A percentile compares a stretch with the other conserved stretches of the same genome.
phyloP scores from a whole-genome alignment of 306 rosid genomes.

The Mucuna pruriens region DNA sequence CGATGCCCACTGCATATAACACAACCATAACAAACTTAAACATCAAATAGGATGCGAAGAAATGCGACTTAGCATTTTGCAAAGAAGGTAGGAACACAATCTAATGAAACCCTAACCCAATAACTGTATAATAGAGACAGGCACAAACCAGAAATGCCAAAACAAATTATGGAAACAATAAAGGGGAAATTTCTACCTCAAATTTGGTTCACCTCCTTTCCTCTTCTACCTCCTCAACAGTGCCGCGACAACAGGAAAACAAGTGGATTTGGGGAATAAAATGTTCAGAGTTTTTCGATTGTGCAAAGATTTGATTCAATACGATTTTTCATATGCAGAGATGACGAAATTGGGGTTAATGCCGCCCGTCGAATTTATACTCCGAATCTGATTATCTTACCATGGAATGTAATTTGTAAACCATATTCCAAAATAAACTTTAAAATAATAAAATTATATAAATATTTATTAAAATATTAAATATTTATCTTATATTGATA shows the following conservation, averaged over 20 bases:
- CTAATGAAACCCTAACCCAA: not conserved
- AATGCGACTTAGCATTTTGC: not conserved
- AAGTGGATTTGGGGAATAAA: not conserved
- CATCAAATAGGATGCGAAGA: not conserved
- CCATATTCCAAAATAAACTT: too few species aligned
- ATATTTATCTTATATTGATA: too few species aligned
- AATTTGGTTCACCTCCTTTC: not conserved
- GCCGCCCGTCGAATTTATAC: not conserved
- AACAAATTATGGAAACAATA: not conserved
- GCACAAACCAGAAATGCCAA: not conserved
- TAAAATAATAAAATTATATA: too few species aligned
- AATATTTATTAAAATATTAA: too few species aligned
- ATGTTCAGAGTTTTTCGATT: not conserved
- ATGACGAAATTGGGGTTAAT: not conserved
- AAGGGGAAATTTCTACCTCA: not conserved
- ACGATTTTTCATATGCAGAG: not conserved
- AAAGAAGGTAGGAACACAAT: not conserved
- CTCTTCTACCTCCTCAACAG: not conserved
- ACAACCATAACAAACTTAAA: slow-evolving; percentile 15
- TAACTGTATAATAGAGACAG: not conserved
- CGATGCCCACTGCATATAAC: slow-evolving; percentile 84
- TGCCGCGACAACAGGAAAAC: not conserved
- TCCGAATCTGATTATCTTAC: not conserved
- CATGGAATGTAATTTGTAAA: too few species aligned
- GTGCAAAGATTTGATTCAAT: not conserved